Conservation (phyloP, 2,329 filamentous ascomycete genomes). For the Alternaria postmessia region DNA sequence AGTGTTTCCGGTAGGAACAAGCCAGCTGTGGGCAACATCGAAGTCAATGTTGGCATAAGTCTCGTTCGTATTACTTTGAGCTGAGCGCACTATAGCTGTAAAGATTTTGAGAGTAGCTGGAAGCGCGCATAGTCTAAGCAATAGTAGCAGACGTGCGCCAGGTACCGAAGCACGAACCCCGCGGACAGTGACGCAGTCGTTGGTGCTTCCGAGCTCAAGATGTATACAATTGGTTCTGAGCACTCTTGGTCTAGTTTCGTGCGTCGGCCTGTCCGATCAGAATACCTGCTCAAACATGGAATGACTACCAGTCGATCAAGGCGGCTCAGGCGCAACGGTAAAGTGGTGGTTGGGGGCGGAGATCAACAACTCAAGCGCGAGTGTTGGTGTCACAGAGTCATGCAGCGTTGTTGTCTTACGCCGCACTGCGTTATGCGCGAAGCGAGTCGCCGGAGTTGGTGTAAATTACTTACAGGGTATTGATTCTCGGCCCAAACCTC, state of each 20-base stretch:
- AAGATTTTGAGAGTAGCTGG: not conserved
- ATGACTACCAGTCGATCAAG: not conserved
- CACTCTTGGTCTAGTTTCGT: not conserved
- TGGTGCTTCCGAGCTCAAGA: not conserved
- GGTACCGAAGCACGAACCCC: slow-evolving; percentile 1
- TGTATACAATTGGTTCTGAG: not conserved
- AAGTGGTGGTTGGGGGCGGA: slow-evolving; percentile 2
- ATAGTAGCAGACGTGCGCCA: not conserved
- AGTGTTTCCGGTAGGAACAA: slow-evolving; percentile 32
- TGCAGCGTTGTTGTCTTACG: slow-evolving; percentile 1
- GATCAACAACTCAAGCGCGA: slow-evolving; percentile 1
- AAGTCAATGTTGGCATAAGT: slow-evolving; percentile 4
- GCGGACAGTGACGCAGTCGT: not conserved
- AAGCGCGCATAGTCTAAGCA: not conserved
- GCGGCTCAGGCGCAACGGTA: slow-evolving; percentile 1
- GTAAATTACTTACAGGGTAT: not conserved
- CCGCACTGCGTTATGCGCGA: not conserved
- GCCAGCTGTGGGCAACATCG: slow-evolving; percentile 24
- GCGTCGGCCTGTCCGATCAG: not conserved
- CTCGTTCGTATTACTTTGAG: not conserved
- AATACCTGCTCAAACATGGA: not conserved
- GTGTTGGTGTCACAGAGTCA: not conserved
- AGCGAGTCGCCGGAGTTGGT: slow-evolving; percentile 2
- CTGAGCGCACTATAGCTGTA: slow-evolving; percentile 1
- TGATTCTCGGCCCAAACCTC: slow-evolving; percentile 3